phyloP scores from a whole-genome alignment of 192 early-diverging fungal species.

The Linnemannia hyalina region DNA sequence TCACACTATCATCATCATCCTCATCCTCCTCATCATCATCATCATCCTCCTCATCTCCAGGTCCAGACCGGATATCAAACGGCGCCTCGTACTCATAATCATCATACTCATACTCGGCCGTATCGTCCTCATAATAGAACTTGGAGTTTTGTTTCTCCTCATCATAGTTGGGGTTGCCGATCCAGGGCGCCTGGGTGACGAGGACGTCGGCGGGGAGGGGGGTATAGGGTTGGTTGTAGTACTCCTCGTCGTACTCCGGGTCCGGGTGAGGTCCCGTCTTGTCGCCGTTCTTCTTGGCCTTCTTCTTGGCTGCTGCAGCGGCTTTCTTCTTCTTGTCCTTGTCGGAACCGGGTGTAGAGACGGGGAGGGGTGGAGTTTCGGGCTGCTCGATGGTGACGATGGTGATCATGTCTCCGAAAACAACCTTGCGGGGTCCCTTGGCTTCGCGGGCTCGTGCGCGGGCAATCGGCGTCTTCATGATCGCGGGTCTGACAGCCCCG shows the following conservation, averaged over 20 bases:
- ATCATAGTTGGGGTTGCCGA: constrained; percentile 53
- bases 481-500: constrained; percentile 17
- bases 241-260: constrained; percentile 39
- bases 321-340: constrained; percentile 32
- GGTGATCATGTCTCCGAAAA: constrained; percentile 48
- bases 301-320: not conserved
- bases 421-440: constrained; percentile 30
- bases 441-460: constrained; percentile 17
- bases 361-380: constrained; percentile 24
- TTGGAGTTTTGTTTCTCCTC: constrained; percentile 40
- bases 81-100: constrained; percentile 30
- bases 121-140: constrained; percentile 28
- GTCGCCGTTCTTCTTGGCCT: constrained; percentile 9
- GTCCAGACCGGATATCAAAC: constrained; percentile 14
- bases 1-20: constrained; percentile 19
- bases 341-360: not conserved
- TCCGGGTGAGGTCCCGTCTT: constrained; percentile 25
- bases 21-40: constrained; percentile 30
- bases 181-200: constrained; percentile 43
- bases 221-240: constrained; percentile 39
- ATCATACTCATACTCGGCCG: constrained; percentile 28
- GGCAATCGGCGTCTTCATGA: constrained; percentile 28
- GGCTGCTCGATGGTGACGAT: constrained; percentile 31
- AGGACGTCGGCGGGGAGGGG: constrained; percentile 35
- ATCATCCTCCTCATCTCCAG: constrained; percentile 22